These are phyloP conservation scores for Hypoxylon crocopeplum DNA, from an alignment of 495 filamentous ascomycete species.

Conservation along the genomic window DNA sequence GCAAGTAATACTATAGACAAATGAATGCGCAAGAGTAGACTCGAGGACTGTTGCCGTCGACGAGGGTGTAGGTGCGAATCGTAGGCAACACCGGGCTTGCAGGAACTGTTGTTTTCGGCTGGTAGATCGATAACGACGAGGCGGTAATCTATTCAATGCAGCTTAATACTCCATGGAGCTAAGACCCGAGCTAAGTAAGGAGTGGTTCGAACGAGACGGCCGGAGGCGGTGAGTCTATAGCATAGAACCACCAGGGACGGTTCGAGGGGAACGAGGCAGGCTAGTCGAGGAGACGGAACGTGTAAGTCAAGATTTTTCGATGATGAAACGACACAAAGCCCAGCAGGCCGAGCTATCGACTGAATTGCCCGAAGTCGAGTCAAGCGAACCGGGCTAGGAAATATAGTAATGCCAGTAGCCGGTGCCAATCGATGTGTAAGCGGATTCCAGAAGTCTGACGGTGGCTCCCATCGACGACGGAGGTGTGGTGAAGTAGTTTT, in stretches of 20 bases:
- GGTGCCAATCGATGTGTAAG: conserved; percentile 27
- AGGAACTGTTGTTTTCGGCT: conserved; percentile 2
- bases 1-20: not conserved
- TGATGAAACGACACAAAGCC: not conserved
- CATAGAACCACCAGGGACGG: not conserved
- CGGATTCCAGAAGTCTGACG: conserved; percentile 23
- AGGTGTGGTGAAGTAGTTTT: not conserved
- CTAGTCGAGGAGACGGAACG: conserved; percentile 5
- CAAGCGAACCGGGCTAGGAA: not conserved
- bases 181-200: not conserved
- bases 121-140: not conserved
- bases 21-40: not conserved
- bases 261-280: conserved; percentile 10
- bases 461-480: conserved; percentile 21
- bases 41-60: not conserved
- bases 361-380: conserved; percentile 2
- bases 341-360: not conserved
- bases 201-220: conserved; percentile 6
- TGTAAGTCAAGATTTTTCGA: conserved; percentile 7
- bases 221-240: conserved; percentile 25
- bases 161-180: conserved; percentile 6
- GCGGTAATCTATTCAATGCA: conserved; percentile 13
- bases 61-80: not conserved
- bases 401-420: conserved; percentile 16
- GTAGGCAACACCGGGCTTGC: not conserved